Evolutionary conservation across 129 eudicot species (phyloP).

Genomic region (Rutidosis leptorrhynchoides): DNA sequence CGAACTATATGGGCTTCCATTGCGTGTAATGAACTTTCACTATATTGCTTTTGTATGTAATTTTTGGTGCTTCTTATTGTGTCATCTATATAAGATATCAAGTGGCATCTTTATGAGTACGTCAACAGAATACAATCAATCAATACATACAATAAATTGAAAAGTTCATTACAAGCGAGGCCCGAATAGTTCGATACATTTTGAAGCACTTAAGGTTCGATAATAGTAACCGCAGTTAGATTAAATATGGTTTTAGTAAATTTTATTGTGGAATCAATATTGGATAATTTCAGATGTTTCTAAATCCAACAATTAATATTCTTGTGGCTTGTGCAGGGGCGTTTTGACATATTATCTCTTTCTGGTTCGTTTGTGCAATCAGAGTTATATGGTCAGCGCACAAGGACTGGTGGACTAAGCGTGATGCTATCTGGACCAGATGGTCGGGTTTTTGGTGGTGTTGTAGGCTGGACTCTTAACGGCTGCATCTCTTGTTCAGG

Average conservation of each 20-base stretch:
- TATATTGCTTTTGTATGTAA: no score
- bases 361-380: constrained; percentile 80
- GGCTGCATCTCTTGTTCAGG: constrained; percentile 76
- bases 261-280: background rate
- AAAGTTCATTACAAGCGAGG: no score
- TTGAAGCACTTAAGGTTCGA: no score
- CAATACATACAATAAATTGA: no score
- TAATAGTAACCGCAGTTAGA: background rate
- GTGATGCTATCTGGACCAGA: constrained; percentile 63
- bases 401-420: constrained; percentile 84
- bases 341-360: constrained; percentile 73
- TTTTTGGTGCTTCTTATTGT: no score
- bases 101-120: no score
- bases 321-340: constrained; percentile 59
- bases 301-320: background rate
- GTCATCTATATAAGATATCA: no score
- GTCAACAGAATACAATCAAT: no score
- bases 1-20: no score
- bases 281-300: background rate
- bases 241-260: no score
- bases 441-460: constrained; percentile 78
- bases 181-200: no score
- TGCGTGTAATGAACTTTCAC: no score
- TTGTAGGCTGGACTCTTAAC: constrained; percentile 65
- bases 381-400: constrained; percentile 66